Base-by-base conservation (phyloP, 163 green algal species). In the Smithsoniella earleae region DNA sequence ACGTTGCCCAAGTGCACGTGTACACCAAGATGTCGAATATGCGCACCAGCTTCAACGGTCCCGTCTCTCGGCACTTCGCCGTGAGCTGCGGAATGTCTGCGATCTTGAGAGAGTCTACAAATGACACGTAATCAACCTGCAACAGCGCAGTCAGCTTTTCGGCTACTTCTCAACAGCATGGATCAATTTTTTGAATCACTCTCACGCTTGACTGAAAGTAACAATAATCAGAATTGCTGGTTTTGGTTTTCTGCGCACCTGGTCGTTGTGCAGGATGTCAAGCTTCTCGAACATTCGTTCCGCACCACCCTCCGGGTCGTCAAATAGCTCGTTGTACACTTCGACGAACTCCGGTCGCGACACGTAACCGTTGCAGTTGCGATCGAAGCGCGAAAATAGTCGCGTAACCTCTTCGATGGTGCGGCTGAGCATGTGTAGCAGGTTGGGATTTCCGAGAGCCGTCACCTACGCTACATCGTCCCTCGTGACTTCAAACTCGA, bases 381-480 rank as follows among this genome's bases (percentile, higher is more conserved):
- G 73, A 75, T 96, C 89, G 31, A 91, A 91, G 20, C 76, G 55
- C 16, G 46, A 44, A 52, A 95, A 95, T 36, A 95, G 80, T 66
- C 78, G 77, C 2, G 79, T 76, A 22, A 96, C 80, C 36, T 80
- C 75, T 10, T 78, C 27, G 37, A 94, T 77, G 3, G 78, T 81
- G n/a, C 58, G 77, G 38, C 76, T 86, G 10, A 90, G 83, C 28
- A 88, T 82, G 80, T 94, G 79, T 73, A 96, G 80, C 75, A 96
- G 84, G 44, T 76, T 74, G 0, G 91, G 89, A 74, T 90, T 90
- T 49, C 89, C 91, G 72, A 96, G 83, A 2, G 89, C 89, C 3
- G 91, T 96, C 8, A 96, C 77, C 83, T 90, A 79, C 66, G 37
- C 18, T n/a, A n/a, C n/a, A n/a, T n/a, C n/a, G n/a, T n/a, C n/a